These are phyloP conservation scores for Phytophthora meadii DNA, from an alignment of 352 stramenopile genomes.

Conservation along the genomic window DNA sequence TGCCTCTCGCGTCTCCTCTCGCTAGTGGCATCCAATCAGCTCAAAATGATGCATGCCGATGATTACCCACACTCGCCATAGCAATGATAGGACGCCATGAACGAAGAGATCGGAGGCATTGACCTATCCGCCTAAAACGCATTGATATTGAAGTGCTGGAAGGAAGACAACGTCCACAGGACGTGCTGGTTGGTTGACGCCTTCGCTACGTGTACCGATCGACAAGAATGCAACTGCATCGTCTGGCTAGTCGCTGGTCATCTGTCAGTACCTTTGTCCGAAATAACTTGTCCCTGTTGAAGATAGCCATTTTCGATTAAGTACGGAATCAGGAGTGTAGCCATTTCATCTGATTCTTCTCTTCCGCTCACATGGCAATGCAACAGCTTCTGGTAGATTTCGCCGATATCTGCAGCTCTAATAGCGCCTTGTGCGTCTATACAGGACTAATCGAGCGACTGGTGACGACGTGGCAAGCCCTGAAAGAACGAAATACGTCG, in stretches of 20 bases:
- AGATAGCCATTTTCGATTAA: constrained; percentile 4
- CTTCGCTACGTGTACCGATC: neutral
- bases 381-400: constrained; percentile 21
- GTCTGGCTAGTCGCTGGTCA: constrained; percentile 19
- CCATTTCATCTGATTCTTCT: too few relatives aligned
- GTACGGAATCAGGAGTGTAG: too few relatives aligned
- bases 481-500: neutral
- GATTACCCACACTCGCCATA: constrained; percentile 15
- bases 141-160: constrained; percentile 12
- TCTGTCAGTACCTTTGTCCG: neutral
- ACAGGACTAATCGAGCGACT: constrained; percentile 12
- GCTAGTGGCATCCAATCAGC: constrained; percentile 30
- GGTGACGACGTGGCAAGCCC: neutral
- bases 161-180: too few relatives aligned
- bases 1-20: constrained; percentile 26
- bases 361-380: constrained; percentile 1
- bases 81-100: constrained; percentile 31
- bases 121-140: constrained; percentile 7
- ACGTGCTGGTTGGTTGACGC: neutral
- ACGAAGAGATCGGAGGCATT: constrained; percentile 7
- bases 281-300: constrained; percentile 9
- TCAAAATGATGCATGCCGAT: constrained; percentile 14
- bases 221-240: neutral
- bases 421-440: constrained; percentile 16
- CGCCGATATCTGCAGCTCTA: neutral